Evolutionary conservation across 2,329 filamentous ascomycete genomes (phyloP).

Genomic region (Trichoderma asperellum): DNA sequence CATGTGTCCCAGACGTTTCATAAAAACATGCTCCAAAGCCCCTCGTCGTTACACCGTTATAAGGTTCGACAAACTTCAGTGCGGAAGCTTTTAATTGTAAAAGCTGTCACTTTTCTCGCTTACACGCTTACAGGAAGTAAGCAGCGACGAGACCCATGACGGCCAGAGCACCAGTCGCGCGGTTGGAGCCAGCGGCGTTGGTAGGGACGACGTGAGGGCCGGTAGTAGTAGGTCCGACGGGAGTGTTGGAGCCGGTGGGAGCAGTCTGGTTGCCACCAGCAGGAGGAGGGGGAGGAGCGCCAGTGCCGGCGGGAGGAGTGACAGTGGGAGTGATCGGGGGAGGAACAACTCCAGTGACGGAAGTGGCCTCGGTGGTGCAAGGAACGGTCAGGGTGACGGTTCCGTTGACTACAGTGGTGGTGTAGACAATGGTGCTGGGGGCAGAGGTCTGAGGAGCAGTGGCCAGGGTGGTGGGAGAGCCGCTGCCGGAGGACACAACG

Average conservation of each 20-base stretch:
- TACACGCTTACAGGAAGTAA: constrained; percentile 51
- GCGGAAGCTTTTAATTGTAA: neutral
- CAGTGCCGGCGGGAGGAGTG: constrained; percentile 10
- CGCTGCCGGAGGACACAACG: constrained; percentile 25
- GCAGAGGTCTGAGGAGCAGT: neutral
- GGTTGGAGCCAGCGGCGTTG: constrained; percentile 39
- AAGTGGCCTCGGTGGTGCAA: neutral
- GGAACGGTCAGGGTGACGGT: constrained; percentile 19
- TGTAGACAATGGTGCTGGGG: neutral
- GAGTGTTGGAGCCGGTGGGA: constrained; percentile 20
- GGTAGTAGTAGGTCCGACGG: constrained; percentile 21
- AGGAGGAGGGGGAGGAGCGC: constrained; percentile 15
- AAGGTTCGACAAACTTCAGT: neutral
- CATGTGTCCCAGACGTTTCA: constrained; percentile 19
- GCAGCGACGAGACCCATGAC: constrained; percentile 46
- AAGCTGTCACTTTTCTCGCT: constrained; percentile 25
- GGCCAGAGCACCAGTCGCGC: constrained; percentile 43
- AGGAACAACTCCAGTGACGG: neutral
- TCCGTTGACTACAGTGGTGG: constrained; percentile 8
- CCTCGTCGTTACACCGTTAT: constrained; percentile 20
- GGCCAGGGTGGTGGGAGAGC: constrained; percentile 10
- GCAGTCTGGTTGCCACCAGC: constrained; percentile 19
- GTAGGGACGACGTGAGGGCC: constrained; percentile 34
- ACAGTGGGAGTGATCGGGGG: neutral
- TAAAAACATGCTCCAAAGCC: constrained; percentile 11